Evolutionary conservation across 2,329 filamentous ascomycete genomes (phyloP), one percentile per base, ranked within the genome.

Genomic region (Monosporascus sp.): DNA sequence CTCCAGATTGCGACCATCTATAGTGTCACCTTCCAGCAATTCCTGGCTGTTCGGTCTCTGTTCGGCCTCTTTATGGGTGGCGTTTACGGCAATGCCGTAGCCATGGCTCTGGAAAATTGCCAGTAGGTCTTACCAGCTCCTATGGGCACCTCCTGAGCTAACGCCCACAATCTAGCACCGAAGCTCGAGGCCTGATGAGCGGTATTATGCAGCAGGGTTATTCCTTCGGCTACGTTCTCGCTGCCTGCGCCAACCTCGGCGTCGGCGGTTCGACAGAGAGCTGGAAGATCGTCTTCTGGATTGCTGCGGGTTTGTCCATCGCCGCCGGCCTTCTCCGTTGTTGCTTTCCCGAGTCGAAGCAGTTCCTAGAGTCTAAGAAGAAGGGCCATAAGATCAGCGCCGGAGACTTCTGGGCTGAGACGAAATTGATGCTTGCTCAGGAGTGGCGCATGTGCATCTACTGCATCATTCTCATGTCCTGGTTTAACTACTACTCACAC

Each of bases 141-240:
- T 20, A 26, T 48, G 43, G 36, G 49, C 22, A 19, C 50, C 24
- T 24, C 17, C 9, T 41, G 7, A n/a, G 36, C 37, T 60, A 26
- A 59, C 27, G 26, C 11, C 17, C 20, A 6, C 24, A 19, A 11
- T 64, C 62, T 58, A 80, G 79, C 52, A 70, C 74, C 47, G 83
- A 88, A 53, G 85, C 88, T 7, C 80, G 90, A 67, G 90, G 90
- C 61, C 76, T 94, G 38, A 89, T 94, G 81, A 90, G 86, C 16
- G 90, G 90, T 51, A 88, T 94, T 49, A 73, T 93, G 19, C 90
- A 94, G 64, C 88, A 91, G 69, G 90, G 90, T 2, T 92, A 91
- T 67, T 87, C 87, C 0, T 80, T 91, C 58, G 90, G 90, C 34
- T 93, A 93, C 64, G 83, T 94, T 41, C 78, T 91, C 57, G 90